phyloP scores from a whole-genome alignment of 257 asterid genomes.

The Plantago major region DNA sequence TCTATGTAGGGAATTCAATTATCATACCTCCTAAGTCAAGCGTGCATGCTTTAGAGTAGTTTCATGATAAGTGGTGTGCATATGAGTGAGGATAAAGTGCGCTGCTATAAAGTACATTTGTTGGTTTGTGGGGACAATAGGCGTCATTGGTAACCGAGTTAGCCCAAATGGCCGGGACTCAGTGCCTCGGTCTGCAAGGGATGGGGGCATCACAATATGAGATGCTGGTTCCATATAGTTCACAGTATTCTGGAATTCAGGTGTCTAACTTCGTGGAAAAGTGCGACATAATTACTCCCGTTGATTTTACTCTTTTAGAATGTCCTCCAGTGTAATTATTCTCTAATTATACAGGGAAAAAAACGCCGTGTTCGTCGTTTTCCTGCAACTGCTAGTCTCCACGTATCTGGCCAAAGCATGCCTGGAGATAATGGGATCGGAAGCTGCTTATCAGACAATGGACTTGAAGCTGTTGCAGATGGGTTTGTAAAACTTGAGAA shows the following conservation, averaged over 20 bases:
- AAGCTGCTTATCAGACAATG: conserved; percentile 68
- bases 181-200: too few species aligned
- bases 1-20: too few species aligned
- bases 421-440: conserved; percentile 39
- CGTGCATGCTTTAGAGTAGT: too few species aligned
- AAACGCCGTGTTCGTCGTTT: conserved; percentile 37
- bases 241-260: background rate
- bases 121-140: too few species aligned
- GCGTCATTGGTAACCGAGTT: background rate
- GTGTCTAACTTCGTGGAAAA: conserved; percentile 4
- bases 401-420: conserved; percentile 34
- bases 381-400: conserved; percentile 30
- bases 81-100: too few species aligned
- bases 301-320: conserved; percentile 13
- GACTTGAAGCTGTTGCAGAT: conserved; percentile 59
- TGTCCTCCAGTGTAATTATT: conserved; percentile 15
- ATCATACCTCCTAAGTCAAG: too few species aligned
- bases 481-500: conserved; percentile 66
- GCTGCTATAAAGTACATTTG: too few species aligned
- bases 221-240: background rate
- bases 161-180: background rate
- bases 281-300: conserved; percentile 1
- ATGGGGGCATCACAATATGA: background rate
- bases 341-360: conserved; percentile 43
- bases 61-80: too few species aligned